Base-by-base conservation (phyloP, 148 eudicot species). In the Linanthus parryae region DNA sequence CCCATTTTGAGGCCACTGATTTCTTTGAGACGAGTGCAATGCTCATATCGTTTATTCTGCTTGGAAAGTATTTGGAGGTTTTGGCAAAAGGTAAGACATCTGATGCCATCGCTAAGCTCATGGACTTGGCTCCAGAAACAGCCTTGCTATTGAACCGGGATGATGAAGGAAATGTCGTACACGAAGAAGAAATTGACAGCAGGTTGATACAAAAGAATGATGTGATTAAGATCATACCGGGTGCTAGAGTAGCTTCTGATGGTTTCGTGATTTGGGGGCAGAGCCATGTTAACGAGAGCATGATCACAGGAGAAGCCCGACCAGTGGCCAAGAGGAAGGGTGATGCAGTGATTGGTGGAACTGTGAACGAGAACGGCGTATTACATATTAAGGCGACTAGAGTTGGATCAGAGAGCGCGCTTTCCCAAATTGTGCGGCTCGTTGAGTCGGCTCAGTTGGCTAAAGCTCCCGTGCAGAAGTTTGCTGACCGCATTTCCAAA, bases 391-490 rank as follows among this genome's bases (percentile, higher is more conserved):
- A 78, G 67, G 99, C 88, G 38, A 82, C 95, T 30, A 68, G 78
- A 50, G 76, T 92, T 50, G 99, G 99, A 29, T 84, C 99, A 47
- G 99, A 92, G 70, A 84, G 94, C 57, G 96, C 99, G 26, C 95
- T 92, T 34, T 71, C 99, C 3, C 99, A 88, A 65, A 88, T 92
- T 49, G 95, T 92, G 42, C 80, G 87, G 34, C 78, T 92, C 15
- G 96, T 92, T 45, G 99, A 92, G 74, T 88, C 99, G 31, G 99
- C 99, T 8, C 96, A 92, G 71, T 79, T 92, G 95, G 99, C 94
- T 49, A 92, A 88, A 82, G 99, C 99, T 51, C 99, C 96, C 2
- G 96, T 84, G 7, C 99, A 92, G 54, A 92, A 88, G 74, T 73
- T 92, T 35, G 99, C 96, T 35, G 96, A 92, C 49, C 89, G 79